phyloP scores from a whole-genome alignment of 257 asterid species.

The Nicotiana benthamiana region DNA sequence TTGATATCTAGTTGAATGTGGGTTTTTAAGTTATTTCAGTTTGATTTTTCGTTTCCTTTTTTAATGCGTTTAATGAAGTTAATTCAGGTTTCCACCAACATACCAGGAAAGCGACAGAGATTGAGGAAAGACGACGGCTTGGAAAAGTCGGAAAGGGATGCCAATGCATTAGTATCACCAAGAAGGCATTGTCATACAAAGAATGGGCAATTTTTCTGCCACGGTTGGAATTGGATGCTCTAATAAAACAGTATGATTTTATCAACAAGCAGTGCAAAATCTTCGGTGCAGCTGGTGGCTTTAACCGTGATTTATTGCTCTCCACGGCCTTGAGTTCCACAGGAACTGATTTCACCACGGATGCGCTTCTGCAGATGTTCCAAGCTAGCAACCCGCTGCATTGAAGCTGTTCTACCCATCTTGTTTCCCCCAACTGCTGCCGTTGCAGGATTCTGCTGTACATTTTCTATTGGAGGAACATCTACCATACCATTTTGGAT shows the following conservation, averaged over 20 bases:
- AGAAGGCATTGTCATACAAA: not conserved
- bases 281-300: not conserved
- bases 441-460: slow-evolving; percentile 23
- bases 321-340: slow-evolving; percentile 28
- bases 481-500: slow-evolving; percentile 36
- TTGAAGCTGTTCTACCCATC: slow-evolving; percentile 52
- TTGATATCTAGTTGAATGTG: not conserved
- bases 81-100: not conserved
- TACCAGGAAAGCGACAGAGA: not conserved
- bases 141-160: not conserved
- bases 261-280: not conserved
- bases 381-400: slow-evolving; percentile 93
- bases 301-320: slow-evolving; percentile 6
- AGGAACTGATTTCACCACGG: slow-evolving; percentile 40
- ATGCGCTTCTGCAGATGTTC: slow-evolving; percentile 89
- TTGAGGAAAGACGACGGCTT: not conserved
- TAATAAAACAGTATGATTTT: not conserved
- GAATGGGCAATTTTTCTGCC: slow-evolving; percentile 4
- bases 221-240: not conserved
- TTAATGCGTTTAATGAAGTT: not conserved
- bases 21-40: not conserved
- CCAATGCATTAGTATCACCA: slow-evolving; percentile 4
- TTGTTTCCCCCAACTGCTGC: slow-evolving; percentile 25
- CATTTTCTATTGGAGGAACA: slow-evolving; percentile 28
- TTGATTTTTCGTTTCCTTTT: not conserved